phyloP scores from a whole-genome alignment of 495 filamentous ascomycete species.

The Tuber borchii region DNA sequence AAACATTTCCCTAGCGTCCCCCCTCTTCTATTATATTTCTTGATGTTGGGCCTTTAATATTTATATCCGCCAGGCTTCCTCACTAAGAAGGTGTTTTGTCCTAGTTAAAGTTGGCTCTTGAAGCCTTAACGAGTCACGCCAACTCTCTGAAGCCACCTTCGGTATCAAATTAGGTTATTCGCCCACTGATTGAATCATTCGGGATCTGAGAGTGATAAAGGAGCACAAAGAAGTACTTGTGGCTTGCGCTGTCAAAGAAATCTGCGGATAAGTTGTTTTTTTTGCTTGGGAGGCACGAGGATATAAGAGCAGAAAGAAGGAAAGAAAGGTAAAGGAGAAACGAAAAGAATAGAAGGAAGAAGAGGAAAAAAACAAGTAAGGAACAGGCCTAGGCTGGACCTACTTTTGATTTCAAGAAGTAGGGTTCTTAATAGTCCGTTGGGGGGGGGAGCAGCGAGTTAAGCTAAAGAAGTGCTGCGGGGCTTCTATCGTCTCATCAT shows the following conservation, averaged over 20 bases:
- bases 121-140: background rate
- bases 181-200: background rate
- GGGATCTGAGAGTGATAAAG: background rate
- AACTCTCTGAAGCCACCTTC: background rate
- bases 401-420: background rate
- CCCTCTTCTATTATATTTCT: background rate
- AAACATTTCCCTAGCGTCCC: background rate
- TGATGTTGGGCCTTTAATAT: background rate
- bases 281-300: background rate
- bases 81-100: background rate
- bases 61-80: background rate
- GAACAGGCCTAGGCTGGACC: background rate
- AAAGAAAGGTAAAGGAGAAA: slow-evolving; percentile 5
- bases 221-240: background rate
- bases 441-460: background rate
- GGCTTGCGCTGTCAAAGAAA: background rate
- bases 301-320: slow-evolving; percentile 2
- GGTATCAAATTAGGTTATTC: background rate
- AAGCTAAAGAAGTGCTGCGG: background rate
- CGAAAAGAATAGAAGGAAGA: slow-evolving; percentile 6
- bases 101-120: background rate
- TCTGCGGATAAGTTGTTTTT: background rate
- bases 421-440: background rate
- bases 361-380: slow-evolving; percentile 4
- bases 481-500: background rate